Evolutionary conservation across 352 stramenopile species (phyloP).

Genomic region (Hyaloperonospora arabidopsidis): DNA sequence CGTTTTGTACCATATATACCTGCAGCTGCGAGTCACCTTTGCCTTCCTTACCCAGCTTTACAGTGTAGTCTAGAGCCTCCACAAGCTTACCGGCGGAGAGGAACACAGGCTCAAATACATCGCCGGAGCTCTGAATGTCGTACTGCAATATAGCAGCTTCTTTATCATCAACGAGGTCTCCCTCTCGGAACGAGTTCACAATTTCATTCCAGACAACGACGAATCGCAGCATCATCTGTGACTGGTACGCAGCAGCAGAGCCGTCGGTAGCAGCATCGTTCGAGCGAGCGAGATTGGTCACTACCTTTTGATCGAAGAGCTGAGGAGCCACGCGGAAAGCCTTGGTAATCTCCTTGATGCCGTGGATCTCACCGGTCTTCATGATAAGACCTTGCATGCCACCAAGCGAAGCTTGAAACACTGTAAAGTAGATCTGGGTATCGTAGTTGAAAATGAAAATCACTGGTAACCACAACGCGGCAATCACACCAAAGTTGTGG

Average conservation of each 20-base stretch:
- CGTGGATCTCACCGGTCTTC: slow-evolving; percentile 66
- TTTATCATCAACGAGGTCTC: slow-evolving; percentile 66
- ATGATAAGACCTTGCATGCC: slow-evolving; percentile 47
- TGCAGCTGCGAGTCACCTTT: slow-evolving; percentile 62
- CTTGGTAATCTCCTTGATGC: slow-evolving; percentile 59
- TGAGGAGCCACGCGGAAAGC: slow-evolving; percentile 56
- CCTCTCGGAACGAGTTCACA: slow-evolving; percentile 70
- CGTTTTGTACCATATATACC: slow-evolving; percentile 60
- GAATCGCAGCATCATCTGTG: slow-evolving; percentile 72
- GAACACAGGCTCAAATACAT: slow-evolving; percentile 77
- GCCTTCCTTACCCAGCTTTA: slow-evolving; percentile 52
- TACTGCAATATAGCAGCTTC: slow-evolving; percentile 66
- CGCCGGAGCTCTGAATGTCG: slow-evolving; percentile 59
- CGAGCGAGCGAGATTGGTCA: slow-evolving; percentile 51
- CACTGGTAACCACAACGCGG: slow-evolving; percentile 53
- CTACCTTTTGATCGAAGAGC: slow-evolving; percentile 67
- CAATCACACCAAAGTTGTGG: slow-evolving; percentile 60
- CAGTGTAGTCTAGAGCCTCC: slow-evolving; percentile 54
- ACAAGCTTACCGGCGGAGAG: slow-evolving; percentile 63
- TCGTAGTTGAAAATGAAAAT: slow-evolving; percentile 78
- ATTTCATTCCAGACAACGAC: slow-evolving; percentile 78
- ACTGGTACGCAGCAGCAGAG: slow-evolving; percentile 45
- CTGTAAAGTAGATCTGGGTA: slow-evolving; percentile 73
- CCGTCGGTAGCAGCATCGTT: slow-evolving; percentile 43
- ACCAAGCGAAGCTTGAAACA: slow-evolving; percentile 56